Evolutionary conservation across 352 stramenopile genomes (phyloP).

Genomic region (Peronospora farinosa): DNA sequence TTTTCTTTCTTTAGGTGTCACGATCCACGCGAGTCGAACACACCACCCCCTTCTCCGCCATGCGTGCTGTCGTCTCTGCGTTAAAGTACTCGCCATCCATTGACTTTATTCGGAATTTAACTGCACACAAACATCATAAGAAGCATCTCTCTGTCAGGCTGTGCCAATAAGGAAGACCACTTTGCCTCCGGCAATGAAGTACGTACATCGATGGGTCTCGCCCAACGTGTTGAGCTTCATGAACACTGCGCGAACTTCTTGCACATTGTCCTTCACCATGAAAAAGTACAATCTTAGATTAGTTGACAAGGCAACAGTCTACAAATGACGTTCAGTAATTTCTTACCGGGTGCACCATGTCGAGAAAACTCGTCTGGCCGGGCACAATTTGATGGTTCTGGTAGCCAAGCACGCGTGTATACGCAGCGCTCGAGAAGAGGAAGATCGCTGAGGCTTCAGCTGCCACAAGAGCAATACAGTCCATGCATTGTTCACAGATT

Average conservation of each 20-base stretch:
- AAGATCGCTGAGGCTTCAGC: conserved; percentile 55
- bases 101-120: conserved; percentile 80
- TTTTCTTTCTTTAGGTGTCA: conserved; percentile 38
- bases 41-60: conserved; percentile 69
- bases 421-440: conserved; percentile 60
- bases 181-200: neutral
- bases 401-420: conserved; percentile 71
- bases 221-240: conserved; percentile 57
- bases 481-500: conserved; percentile 75
- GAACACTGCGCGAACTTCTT: conserved; percentile 57
- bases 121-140: conserved; percentile 27
- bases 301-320: neutral
- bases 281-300: conserved; percentile 4
- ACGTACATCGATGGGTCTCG: conserved; percentile 67
- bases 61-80: conserved; percentile 61
- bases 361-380: conserved; percentile 72
- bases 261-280: conserved; percentile 41
- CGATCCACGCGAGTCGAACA: conserved; percentile 74
- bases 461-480: conserved; percentile 71
- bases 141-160: conserved; percentile 1
- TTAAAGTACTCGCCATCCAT: conserved; percentile 69
- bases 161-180: conserved; percentile 6
- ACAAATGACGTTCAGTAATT: conserved; percentile 5
- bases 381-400: conserved; percentile 69
- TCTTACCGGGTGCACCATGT: conserved; percentile 77